Percentiles rank a stretch among this genome's conserved stretches.
Conservation (phyloP, 371 early-diverging fungal genomes). For the Pancytospora epiphaga region DNA sequence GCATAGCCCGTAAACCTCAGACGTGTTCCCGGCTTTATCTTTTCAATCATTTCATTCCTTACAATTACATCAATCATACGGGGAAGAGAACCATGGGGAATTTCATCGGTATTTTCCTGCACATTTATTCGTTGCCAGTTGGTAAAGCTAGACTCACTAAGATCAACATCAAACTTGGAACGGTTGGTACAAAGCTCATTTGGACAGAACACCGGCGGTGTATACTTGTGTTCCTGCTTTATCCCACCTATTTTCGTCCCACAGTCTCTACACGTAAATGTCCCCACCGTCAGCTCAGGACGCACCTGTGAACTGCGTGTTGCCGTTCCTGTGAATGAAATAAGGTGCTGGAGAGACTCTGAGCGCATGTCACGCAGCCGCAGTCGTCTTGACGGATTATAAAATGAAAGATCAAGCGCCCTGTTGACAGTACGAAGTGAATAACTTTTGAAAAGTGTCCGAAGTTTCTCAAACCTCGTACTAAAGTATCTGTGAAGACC, state of each 20-base stretch:
- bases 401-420: slow-evolving; percentile 30
- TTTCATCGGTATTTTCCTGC: slow-evolving; percentile 90
- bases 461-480: neutral
- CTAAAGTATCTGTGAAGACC: slow-evolving; percentile 20
- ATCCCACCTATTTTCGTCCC: slow-evolving; percentile 70
- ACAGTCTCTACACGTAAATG: slow-evolving; percentile 82
- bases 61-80: slow-evolving; percentile 88
- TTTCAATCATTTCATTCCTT: slow-evolving; percentile 82
- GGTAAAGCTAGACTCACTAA: slow-evolving; percentile 75
- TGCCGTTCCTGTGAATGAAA: slow-evolving; percentile 81
- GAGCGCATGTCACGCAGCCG: slow-evolving; percentile 71
- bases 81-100: slow-evolving; percentile 92
- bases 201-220: slow-evolving; percentile 83
- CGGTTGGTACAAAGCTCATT: slow-evolving; percentile 77
- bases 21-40: slow-evolving; percentile 89
- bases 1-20: slow-evolving; percentile 79
- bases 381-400: slow-evolving; percentile 38
- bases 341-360: slow-evolving; percentile 72
- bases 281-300: slow-evolving; percentile 81
- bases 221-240: slow-evolving; percentile 86
- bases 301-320: slow-evolving; percentile 92
- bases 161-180: slow-evolving; percentile 68
- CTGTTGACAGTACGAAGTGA: slow-evolving; percentile 14
- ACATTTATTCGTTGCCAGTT: slow-evolving; percentile 95
- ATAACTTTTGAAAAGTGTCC: slow-evolving; percentile 19